Evolutionary conservation across 2,329 filamentous ascomycete genomes (phyloP).

Genomic region (Arachnopeziza araneosa): DNA sequence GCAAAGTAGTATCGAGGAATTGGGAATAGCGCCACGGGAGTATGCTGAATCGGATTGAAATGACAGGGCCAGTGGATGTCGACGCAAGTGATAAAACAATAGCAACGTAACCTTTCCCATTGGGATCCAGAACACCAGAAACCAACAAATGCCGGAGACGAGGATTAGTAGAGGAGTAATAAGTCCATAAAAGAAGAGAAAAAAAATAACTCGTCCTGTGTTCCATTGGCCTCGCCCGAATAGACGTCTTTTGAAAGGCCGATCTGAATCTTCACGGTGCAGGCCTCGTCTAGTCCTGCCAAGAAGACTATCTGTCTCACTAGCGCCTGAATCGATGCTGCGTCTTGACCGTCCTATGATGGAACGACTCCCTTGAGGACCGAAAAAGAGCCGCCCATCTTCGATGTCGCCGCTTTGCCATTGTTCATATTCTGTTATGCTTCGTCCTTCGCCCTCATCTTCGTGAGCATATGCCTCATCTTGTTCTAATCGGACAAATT

Average conservation of each 20-base stretch:
- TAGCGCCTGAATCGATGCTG: constrained; percentile 77
- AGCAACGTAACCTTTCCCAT: constrained; percentile 95
- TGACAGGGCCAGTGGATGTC: constrained; percentile 85
- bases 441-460: constrained; percentile 90
- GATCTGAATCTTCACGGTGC: constrained; percentile 35
- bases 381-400: constrained; percentile 93
- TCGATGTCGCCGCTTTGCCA: constrained; percentile 98
- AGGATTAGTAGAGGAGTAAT: constrained; percentile 81
- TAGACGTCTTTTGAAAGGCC: constrained; percentile 68
- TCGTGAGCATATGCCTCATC: constrained; percentile 93
- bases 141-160: constrained; percentile 87
- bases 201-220: constrained; percentile 89
- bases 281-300: constrained; percentile 55
- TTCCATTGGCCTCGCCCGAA: constrained; percentile 98
- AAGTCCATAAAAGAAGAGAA: constrained; percentile 90
- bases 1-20: constrained; percentile 85
- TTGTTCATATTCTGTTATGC: constrained; percentile 97
- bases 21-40: constrained; percentile 63
- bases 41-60: constrained; percentile 84
- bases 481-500: constrained; percentile 87
- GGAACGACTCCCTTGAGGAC: constrained; percentile 66
- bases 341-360: constrained; percentile 81
- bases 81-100: constrained; percentile 82
- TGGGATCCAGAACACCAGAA: constrained; percentile 94
- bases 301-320: constrained; percentile 86